These are phyloP conservation scores for Xerophyta viscosa DNA, from an alignment of 106 monocot species.

Conservation along the genomic window DNA sequence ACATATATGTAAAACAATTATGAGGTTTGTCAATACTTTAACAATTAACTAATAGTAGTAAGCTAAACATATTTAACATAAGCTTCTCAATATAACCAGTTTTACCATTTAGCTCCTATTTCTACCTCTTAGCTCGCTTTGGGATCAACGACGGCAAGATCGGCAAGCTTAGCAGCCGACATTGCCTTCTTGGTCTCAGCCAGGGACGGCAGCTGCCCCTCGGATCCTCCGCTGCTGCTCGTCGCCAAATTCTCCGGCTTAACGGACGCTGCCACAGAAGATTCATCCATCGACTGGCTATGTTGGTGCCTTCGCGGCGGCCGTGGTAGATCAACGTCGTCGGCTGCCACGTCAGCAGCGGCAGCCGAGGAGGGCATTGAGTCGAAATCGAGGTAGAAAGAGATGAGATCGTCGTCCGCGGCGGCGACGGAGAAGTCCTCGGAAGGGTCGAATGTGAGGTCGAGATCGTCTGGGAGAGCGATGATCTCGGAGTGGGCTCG, in stretches of 20 bases:
- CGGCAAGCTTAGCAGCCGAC: constrained; percentile 78
- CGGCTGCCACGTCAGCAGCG: background rate
- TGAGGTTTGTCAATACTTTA: no score
- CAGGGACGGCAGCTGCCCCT: constrained; percentile 18
- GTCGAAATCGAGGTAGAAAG: no score
- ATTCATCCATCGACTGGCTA: constrained; percentile 80
- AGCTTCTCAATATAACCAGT: background rate
- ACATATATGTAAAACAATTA: no score
- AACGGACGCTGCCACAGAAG: constrained; percentile 36
- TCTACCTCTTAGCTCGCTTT: constrained; percentile 97
- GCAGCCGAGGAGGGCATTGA: no score
- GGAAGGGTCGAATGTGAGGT: constrained; percentile 61
- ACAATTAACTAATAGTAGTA: no score
- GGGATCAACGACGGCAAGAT: constrained; percentile 80
- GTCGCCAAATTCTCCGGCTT: constrained; percentile 20
- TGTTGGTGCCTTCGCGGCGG: constrained; percentile 51
- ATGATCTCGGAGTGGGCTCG: constrained; percentile 84
- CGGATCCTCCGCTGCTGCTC: background rate
- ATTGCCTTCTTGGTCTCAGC: constrained; percentile 76
- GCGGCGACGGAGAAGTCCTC: constrained; percentile 42
- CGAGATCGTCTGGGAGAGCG: constrained; percentile 49
- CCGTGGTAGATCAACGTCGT: constrained; percentile 21
- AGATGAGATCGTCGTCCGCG: constrained; percentile 3
- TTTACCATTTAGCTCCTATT: no score
- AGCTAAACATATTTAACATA: no score